phyloP scores from a whole-genome alignment of 768 basidiomycete genomes.

The Podaxis mareebaensis region DNA sequence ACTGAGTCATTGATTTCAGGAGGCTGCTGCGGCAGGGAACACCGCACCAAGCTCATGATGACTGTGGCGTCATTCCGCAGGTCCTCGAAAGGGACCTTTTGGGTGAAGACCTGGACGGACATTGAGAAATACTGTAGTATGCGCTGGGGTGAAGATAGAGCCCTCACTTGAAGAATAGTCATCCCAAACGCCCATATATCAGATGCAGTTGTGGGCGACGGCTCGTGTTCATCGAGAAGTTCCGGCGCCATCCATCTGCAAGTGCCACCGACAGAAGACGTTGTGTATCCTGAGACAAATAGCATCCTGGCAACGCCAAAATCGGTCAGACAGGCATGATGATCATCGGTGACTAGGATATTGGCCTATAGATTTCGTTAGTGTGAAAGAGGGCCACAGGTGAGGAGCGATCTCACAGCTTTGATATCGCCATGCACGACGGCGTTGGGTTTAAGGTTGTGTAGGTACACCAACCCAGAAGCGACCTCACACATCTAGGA shows the following conservation, averaged over 20 bases:
- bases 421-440: slow-evolving; percentile 40
- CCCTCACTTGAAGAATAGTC: slow-evolving; percentile 34
- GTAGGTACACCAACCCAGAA: slow-evolving; percentile 21
- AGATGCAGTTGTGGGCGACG: slow-evolving; percentile 24
- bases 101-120: slow-evolving; percentile 17
- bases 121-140: not conserved
- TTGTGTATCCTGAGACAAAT: slow-evolving; percentile 36
- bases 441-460: slow-evolving; percentile 16
- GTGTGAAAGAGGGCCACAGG: not conserved
- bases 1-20: slow-evolving; percentile 7
- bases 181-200: slow-evolving; percentile 41
- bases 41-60: slow-evolving; percentile 12
- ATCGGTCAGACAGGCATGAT: slow-evolving; percentile 34
- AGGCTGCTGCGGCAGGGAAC: slow-evolving; percentile 10
- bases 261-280: slow-evolving; percentile 32
- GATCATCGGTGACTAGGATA: slow-evolving; percentile 32
- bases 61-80: slow-evolving; percentile 19
- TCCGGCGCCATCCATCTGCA: slow-evolving; percentile 42
- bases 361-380: slow-evolving; percentile 30
- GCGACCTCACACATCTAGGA: slow-evolving; percentile 18
- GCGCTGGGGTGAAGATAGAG: not conserved
- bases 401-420: slow-evolving; percentile 25
- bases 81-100: slow-evolving; percentile 16
- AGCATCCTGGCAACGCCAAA: slow-evolving; percentile 41
- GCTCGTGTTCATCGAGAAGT: slow-evolving; percentile 22